These are phyloP conservation scores for Singerocomus rubriflavus DNA, from an alignment of 1,284 basidiomycete species.

Conservation along the genomic window DNA sequence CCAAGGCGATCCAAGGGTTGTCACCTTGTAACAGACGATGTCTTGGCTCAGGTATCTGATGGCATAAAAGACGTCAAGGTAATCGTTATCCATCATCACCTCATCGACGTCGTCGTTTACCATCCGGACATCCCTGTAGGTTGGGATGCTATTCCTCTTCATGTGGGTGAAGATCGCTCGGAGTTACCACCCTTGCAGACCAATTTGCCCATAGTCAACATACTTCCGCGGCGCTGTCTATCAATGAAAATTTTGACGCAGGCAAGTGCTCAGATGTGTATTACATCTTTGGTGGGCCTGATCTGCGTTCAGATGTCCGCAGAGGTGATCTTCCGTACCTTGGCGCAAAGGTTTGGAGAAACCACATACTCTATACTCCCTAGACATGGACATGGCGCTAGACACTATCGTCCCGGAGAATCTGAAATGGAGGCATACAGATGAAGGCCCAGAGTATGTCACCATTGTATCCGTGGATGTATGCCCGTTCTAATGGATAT, in stretches of 20 bases:
- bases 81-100: background rate
- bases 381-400: constrained; percentile 84
- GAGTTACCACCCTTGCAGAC: background rate
- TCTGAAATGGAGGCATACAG: constrained; percentile 85
- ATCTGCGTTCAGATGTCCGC: constrained; percentile 50
- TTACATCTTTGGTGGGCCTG: constrained; percentile 2
- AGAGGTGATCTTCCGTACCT: constrained; percentile 36
- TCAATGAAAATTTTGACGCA: constrained; percentile 83
- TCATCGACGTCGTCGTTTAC: too few relatives aligned
- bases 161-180: constrained; percentile 46
- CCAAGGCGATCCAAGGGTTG: constrained; percentile 64
- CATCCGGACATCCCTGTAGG: constrained; percentile 35
- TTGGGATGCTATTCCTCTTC: constrained; percentile 74
- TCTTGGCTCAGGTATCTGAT: constrained; percentile 66
- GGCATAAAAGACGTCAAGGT: constrained; percentile 74
- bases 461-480: constrained; percentile 27
- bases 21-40: constrained; percentile 84
- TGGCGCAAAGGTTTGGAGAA: background rate
- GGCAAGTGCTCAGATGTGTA: constrained; percentile 19
- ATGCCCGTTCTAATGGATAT: constrained; percentile 9
- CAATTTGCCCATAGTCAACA: constrained; percentile 61
- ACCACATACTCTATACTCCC: background rate
- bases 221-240: constrained; percentile 84
- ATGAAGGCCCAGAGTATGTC: constrained; percentile 83
- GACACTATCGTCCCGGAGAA: constrained; percentile 86